Conservation (phyloP, 2,329 filamentous ascomycete species). For the Ceratocystis colombiana region DNA sequence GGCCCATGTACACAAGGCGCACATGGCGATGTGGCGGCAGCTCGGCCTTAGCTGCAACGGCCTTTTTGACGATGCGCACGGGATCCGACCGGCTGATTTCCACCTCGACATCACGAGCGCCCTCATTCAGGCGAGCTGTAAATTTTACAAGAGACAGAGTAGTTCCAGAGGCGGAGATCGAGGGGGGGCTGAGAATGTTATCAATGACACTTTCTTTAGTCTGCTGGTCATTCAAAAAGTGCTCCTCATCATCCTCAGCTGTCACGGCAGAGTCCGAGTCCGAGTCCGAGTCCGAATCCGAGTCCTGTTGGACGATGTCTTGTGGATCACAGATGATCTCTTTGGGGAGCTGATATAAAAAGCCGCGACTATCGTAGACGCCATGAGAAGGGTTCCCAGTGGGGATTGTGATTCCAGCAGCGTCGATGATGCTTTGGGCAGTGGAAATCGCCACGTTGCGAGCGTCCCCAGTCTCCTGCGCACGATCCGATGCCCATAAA, state of each 20-base stretch:
- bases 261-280: conserved; percentile 28
- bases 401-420: conserved; percentile 64
- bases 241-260: conserved; percentile 30
- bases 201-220: not conserved
- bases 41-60: conserved; percentile 53
- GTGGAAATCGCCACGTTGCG: conserved; percentile 43
- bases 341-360: conserved; percentile 58
- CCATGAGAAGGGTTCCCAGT: conserved; percentile 63
- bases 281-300: conserved; percentile 30
- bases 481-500: conserved; percentile 48
- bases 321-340: conserved; percentile 58
- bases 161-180: not conserved
- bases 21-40: conserved; percentile 50
- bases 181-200: not conserved
- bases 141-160: not conserved
- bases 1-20: conserved; percentile 70
- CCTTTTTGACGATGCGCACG: conserved; percentile 53
- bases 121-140: conserved; percentile 55
- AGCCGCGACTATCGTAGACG: conserved; percentile 60
- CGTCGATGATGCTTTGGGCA: conserved; percentile 71
- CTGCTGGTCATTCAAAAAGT: not conserved
- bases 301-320: conserved; percentile 40
- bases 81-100: conserved; percentile 49
- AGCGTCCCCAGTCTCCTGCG: conserved; percentile 33
- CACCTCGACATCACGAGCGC: conserved; percentile 52